Percentiles rank a stretch among this genome's conserved stretches.
Conservation (phyloP, 2,329 filamentous ascomycete genomes). For the Aureobasidium sp. region DNA sequence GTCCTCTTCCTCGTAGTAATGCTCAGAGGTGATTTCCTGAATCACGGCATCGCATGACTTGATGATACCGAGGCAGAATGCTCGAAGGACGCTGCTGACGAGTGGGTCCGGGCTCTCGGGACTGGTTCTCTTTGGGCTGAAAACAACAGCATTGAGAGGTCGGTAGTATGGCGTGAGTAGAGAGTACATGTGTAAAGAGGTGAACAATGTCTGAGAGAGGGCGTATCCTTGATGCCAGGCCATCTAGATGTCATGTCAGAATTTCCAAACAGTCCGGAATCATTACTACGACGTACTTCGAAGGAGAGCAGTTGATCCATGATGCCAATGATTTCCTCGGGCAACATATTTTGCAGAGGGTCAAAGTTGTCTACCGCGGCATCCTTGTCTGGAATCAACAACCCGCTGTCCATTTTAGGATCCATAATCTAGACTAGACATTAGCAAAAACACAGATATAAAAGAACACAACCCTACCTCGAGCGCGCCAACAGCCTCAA, state of each 20-base stretch:
- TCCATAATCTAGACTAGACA: constrained; percentile 76
- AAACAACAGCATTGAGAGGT: constrained; percentile 20
- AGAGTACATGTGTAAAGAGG: constrained; percentile 80
- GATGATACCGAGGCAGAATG: constrained; percentile 77
- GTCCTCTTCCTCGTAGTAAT: constrained; percentile 97
- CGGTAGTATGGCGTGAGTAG: constrained; percentile 43
- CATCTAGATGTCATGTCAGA: constrained; percentile 49
- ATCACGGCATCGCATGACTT: constrained; percentile 78
- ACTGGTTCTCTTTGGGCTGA: background rate
- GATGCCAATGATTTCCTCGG: constrained; percentile 78
- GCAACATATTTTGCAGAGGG: constrained; percentile 55
- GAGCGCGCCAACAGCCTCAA: constrained; percentile 82
- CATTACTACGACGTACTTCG: constrained; percentile 50
- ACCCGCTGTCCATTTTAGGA: constrained; percentile 96
- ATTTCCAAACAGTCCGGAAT: background rate
- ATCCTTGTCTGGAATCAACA: constrained; percentile 50
- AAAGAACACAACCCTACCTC: constrained; percentile 41
- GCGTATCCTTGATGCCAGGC: constrained; percentile 96
- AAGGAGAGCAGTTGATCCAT: constrained; percentile 88
- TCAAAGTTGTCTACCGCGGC: constrained; percentile 47
- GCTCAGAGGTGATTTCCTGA: constrained; percentile 65
- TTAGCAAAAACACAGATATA: background rate
- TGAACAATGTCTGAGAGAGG: constrained; percentile 88
- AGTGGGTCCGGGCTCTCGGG: constrained; percentile 30
- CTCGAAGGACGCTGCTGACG: constrained; percentile 58